Evolutionary conservation across 495 filamentous ascomycete genomes (phyloP).

Genomic region (Pyrenula massariospora): DNA sequence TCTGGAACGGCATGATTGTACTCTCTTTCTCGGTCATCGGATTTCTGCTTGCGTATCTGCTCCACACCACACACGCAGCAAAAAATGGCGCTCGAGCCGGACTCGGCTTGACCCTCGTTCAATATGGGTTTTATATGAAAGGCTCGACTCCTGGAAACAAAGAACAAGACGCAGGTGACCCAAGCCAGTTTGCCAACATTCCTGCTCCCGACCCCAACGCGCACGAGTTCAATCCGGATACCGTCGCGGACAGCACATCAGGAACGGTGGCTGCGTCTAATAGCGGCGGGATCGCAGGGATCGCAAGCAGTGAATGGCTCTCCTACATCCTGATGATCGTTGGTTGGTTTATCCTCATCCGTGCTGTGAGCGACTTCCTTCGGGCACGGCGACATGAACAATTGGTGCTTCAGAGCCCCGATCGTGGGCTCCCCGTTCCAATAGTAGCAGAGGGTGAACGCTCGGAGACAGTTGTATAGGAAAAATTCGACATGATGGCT

Average conservation of each 20-base stretch:
- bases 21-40: slow-evolving; percentile 97
- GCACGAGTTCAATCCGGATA: slow-evolving; percentile 73
- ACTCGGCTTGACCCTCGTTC: slow-evolving; percentile 89
- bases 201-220: slow-evolving; percentile 76
- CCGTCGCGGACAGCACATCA: slow-evolving; percentile 33
- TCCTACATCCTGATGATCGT: slow-evolving; percentile 96
- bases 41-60: slow-evolving; percentile 93
- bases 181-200: slow-evolving; percentile 39
- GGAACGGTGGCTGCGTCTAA: slow-evolving; percentile 20
- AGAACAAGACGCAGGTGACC: slow-evolving; percentile 36
- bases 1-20: slow-evolving; percentile 98
- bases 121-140: slow-evolving; percentile 94
- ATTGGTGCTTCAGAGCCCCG: slow-evolving; percentile 85
- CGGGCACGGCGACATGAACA: slow-evolving; percentile 81
- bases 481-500: neutral
- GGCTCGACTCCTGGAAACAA: slow-evolving; percentile 30
- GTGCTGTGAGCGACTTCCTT: slow-evolving; percentile 78
- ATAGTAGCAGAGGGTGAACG: slow-evolving; percentile 82
- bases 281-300: slow-evolving; percentile 25
- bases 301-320: slow-evolving; percentile 70
- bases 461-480: slow-evolving; percentile 68
- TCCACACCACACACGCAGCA: slow-evolving; percentile 94
- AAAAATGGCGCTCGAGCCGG: slow-evolving; percentile 94
- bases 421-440: slow-evolving; percentile 73
- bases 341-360: slow-evolving; percentile 94